phyloP scores from a whole-genome alignment of 2,329 filamentous ascomycete species.

The Plectosphaerella sp. region DNA sequence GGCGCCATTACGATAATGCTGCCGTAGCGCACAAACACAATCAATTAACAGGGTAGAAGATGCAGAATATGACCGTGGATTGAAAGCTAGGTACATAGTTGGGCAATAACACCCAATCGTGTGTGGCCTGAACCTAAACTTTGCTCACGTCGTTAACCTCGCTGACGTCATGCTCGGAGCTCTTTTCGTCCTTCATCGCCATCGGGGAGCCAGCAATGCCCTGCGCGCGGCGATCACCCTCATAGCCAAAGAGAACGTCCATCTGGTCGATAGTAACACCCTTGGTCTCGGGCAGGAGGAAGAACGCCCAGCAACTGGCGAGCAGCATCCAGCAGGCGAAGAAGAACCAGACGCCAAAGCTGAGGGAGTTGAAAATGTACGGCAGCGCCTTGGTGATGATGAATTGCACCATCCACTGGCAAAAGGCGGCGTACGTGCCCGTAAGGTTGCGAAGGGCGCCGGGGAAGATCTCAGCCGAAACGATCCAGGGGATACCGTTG shows the following conservation, averaged over 20 bases:
- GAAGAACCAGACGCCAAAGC: conserved; percentile 53
- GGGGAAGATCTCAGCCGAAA: conserved; percentile 39
- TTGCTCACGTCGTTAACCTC: conserved; percentile 2
- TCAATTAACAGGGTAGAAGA: no score
- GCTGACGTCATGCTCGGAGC: conserved; percentile 4
- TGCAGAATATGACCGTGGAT: no score
- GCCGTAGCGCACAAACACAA: no score
- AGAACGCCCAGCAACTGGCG: conserved; percentile 42
- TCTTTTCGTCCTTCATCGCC: conserved; percentile 3
- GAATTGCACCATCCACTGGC: conserved; percentile 38
- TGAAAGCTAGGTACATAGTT: no score
- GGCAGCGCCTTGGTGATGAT: conserved; percentile 37
- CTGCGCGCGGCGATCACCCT: conserved; percentile 5
- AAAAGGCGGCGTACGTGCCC: conserved; percentile 33
- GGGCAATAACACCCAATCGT: no score
- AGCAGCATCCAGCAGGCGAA: conserved; percentile 48
- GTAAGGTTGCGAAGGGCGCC: conserved; percentile 36
- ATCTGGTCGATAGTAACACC: conserved; percentile 49
- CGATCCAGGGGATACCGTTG: conserved; percentile 41
- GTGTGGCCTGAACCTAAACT: no score
- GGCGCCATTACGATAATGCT: no score
- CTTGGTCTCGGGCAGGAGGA: conserved; percentile 51
- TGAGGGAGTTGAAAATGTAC: conserved; percentile 37
- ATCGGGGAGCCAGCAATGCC: background rate
- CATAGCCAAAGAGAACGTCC: conserved; percentile 25